phyloP scores from a whole-genome alignment of 2,329 filamentous ascomycete species.

The Drechslerella stenobrocha region DNA sequence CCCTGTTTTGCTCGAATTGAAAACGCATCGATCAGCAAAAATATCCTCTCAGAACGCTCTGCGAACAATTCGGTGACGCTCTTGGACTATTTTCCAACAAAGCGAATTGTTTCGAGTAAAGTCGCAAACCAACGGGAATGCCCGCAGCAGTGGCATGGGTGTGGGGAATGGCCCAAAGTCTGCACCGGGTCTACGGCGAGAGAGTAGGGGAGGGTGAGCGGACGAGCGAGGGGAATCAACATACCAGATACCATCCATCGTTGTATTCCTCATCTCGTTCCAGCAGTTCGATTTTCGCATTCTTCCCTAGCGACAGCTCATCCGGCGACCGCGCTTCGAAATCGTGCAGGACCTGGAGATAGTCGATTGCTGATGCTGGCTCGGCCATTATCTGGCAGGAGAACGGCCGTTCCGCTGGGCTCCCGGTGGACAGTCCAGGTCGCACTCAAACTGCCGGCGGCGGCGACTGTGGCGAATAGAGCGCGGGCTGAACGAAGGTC shows the following conservation, averaged over 20 bases:
- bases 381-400: constrained; percentile 46
- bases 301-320: constrained; percentile 84
- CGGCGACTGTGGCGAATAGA: constrained; percentile 21
- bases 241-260: constrained; percentile 76
- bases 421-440: constrained; percentile 36
- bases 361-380: constrained; percentile 27
- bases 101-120: background rate
- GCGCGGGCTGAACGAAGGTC: constrained; percentile 17
- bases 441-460: constrained; percentile 42
- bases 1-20: constrained; percentile 56
- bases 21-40: constrained; percentile 38
- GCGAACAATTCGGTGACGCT: constrained; percentile 23
- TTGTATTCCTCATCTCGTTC: constrained; percentile 87
- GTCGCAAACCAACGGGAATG: constrained; percentile 43
- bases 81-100: constrained; percentile 8
- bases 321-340: constrained; percentile 89
- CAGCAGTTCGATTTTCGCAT: constrained; percentile 78
- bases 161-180: constrained; percentile 13
- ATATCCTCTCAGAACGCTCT: constrained; percentile 26
- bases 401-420: constrained; percentile 34
- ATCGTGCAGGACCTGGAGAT: constrained; percentile 63
- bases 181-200: constrained; percentile 23
- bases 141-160: constrained; percentile 36
- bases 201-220: background rate
- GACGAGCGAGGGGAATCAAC: constrained; percentile 26